A percentile compares a stretch with the other conserved stretches of the same genome.
phyloP scores from a whole-genome alignment of 148 eudicot species.

The Rhododendron kiyosumense region DNA sequence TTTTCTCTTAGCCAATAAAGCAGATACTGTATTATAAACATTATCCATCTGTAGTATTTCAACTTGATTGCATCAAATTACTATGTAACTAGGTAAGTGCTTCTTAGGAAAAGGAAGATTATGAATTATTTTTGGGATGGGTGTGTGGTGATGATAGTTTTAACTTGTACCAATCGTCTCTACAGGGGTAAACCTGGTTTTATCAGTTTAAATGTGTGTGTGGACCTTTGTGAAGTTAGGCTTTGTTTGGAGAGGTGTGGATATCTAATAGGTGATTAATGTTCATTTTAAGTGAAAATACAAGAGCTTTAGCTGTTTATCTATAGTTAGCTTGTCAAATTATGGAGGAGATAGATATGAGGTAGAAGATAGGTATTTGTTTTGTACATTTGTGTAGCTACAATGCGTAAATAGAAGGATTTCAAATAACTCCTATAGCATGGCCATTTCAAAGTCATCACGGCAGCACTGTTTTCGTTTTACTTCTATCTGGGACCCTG shows the following conservation, averaged over 20 bases:
- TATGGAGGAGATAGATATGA: not conserved
- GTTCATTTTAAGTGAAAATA: not conserved
- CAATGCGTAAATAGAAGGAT: not conserved
- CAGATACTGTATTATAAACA: no score
- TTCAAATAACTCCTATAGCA: not conserved
- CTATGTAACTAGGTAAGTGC: not conserved
- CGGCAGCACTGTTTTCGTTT: not conserved
- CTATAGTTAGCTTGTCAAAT: not conserved
- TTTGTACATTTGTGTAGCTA: not conserved
- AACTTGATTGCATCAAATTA: not conserved
- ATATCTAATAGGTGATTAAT: not conserved
- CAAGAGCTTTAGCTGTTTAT: not conserved
- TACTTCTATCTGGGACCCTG: not conserved
- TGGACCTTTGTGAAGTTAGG: not conserved
- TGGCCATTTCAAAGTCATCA: not conserved
- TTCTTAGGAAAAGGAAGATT: not conserved
- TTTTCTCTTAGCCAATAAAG: not conserved
- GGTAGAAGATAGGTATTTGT: not conserved
- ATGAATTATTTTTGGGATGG: not conserved
- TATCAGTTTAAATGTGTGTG: not conserved
- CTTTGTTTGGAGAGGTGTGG: not conserved
- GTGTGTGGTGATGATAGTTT: not conserved
- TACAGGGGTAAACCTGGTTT: not conserved
- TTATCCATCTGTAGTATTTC: not conserved
- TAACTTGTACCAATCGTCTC: not conserved